Evolutionary conservation across 2,329 filamentous ascomycete species (phyloP), one percentile per base, ranked within the genome.

Genomic region (Calonectria henricotiae): DNA sequence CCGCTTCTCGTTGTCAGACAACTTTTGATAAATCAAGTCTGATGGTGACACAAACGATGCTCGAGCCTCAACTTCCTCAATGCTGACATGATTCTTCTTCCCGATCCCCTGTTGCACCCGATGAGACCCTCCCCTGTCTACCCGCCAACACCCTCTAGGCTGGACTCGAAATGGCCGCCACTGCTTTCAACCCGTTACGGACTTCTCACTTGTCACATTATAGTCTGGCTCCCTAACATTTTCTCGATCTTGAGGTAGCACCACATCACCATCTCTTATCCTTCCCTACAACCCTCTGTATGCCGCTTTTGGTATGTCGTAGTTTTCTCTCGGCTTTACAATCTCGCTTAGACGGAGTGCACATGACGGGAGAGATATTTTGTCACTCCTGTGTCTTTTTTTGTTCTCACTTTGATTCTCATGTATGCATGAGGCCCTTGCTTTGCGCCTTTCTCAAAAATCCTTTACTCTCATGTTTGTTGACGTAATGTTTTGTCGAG

Each of bases 121-220:
- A 41, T 47, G 55, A 41, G n/a, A 66, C 63, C 62, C 62, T 62
- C 44, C 37, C 62, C 51, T 54, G 55, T 62, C 58, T 37, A 41
- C 37, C 46, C 58, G 30, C 58, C 37, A 35, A 55, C 55, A 27
- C 37, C 20, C 37, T 44, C 37, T 62, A 15, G 23, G 65, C 11
- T 30, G 55, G 17, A 27, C 60, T 68, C 27, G 43, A 46, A 58
- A 55, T 67, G 54, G 54, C 23, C 41, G 4, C 23, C 44, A 51
- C 43, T 13, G 37, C 47, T 32, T 17, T 35, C 27, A 60, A 27
- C 32, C 44, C 47, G 44, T 61, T 37, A 47, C 35, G 32, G 41
- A 44, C 27, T 32, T 43, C 61, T 68, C 60, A 60, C 47, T 32
- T 43, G 67, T 68, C 60, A 60, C 47, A 43, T 25, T 20, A n/a